Evolutionary conservation across 2,329 filamentous ascomycete species (phyloP).

Genomic region (Colletotrichum eleusines): DNA sequence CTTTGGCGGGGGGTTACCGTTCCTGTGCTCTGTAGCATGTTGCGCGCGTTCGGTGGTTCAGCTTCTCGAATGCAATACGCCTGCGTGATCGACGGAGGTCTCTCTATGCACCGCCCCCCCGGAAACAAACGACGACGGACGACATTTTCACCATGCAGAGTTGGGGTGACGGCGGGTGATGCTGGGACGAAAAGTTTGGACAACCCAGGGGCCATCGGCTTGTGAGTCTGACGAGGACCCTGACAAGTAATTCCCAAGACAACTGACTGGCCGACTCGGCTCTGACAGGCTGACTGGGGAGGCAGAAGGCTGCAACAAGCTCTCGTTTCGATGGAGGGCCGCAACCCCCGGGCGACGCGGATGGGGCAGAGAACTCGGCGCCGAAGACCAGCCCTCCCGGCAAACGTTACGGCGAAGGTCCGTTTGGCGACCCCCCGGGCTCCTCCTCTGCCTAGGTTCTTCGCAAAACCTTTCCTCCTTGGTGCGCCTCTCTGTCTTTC

Average conservation of each 20-base stretch:
- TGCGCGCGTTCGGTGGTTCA: not conserved
- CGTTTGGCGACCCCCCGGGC: slow-evolving; percentile 1
- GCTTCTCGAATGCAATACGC: not conserved
- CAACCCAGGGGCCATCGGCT: not conserved
- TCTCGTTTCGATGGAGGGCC: not conserved
- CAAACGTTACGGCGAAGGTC: slow-evolving; percentile 13
- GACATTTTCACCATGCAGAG: not conserved
- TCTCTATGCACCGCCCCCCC: not conserved
- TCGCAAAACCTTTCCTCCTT: slow-evolving; percentile 11
- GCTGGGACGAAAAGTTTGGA: slow-evolving; percentile 29
- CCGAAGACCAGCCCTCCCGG: slow-evolving; percentile 12
- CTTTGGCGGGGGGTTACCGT: not conserved
- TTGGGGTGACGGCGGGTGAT: slow-evolving; percentile 31
- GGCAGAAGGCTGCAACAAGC: slow-evolving; percentile 1
- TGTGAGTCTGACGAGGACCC: not conserved
- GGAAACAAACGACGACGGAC: slow-evolving; percentile 19
- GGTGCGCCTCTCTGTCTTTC: not conserved
- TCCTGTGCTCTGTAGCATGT: not conserved
- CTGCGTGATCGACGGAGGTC: not conserved
- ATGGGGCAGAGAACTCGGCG: not conserved
- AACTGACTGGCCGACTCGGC: not conserved
- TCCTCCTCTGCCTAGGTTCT: not conserved
- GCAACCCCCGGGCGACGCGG: not conserved
- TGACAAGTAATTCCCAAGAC: not conserved
- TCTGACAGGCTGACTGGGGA: not conserved